Evolutionary conservation across 805 yeast species (phyloP).

Genomic region (Saccharomyces kudriavzevii): DNA sequence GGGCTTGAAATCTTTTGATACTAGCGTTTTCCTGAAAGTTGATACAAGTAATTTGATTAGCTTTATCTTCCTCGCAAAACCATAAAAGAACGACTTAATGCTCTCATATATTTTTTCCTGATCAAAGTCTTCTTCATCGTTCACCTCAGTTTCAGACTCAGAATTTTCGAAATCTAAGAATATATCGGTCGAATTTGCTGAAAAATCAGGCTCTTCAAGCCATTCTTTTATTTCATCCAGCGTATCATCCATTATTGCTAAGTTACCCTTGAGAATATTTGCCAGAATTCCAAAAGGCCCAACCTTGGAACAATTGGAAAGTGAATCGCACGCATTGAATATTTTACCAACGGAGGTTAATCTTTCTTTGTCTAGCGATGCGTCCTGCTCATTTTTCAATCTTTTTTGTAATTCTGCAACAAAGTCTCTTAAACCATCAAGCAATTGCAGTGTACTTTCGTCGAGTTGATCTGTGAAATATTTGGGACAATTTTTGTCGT

Average conservation of each 20-base stretch:
- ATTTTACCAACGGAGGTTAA: slow-evolving; percentile 56
- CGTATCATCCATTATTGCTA: slow-evolving; percentile 49
- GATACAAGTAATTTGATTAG: slow-evolving; percentile 50
- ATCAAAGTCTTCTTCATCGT: slow-evolving; percentile 24
- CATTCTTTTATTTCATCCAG: slow-evolving; percentile 62
- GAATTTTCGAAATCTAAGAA: slow-evolving; percentile 24
- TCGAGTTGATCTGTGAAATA: slow-evolving; percentile 18
- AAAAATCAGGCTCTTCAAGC: slow-evolving; percentile 52
- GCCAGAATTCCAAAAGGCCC: slow-evolving; percentile 52
- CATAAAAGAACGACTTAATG: slow-evolving; percentile 35
- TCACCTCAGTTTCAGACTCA: slow-evolving; percentile 27
- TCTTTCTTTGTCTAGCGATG: slow-evolving; percentile 34
- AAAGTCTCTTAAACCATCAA: slow-evolving; percentile 17
- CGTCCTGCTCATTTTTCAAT: slow-evolving; percentile 12
- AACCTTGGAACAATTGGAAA: slow-evolving; percentile 35
- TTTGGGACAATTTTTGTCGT: slow-evolving; percentile 15
- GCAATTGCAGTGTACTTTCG: slow-evolving; percentile 12
- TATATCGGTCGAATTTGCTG: slow-evolving; percentile 30
- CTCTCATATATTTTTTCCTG: slow-evolving; percentile 25
- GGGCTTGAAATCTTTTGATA: slow-evolving; percentile 29
- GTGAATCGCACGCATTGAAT: slow-evolving; percentile 58
- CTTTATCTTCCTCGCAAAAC: slow-evolving; percentile 39
- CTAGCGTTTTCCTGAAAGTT: slow-evolving; percentile 52
- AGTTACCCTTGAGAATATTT: slow-evolving; percentile 30
- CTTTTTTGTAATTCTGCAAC: slow-evolving; percentile 17